phyloP scores from a whole-genome alignment of 129 eudicot species.

The Logfia minima region DNA sequence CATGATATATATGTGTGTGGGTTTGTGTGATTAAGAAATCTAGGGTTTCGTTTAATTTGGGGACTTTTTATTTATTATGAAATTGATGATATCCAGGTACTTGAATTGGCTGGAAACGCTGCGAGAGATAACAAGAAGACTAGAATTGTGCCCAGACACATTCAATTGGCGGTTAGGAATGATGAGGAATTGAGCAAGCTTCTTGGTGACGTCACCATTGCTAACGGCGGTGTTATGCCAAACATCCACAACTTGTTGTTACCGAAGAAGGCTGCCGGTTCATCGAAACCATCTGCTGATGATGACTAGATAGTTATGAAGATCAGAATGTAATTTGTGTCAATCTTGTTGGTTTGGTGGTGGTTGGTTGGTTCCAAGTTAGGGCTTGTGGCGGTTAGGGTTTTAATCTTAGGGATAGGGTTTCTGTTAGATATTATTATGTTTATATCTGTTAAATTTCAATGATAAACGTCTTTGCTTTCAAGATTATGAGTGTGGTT shows the following conservation, averaged over 20 bases:
- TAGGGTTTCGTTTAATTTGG: not conserved
- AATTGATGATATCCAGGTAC: constrained; percentile 15
- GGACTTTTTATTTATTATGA: not conserved
- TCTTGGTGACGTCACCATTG: constrained; percentile 44
- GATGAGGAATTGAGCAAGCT: constrained; percentile 45
- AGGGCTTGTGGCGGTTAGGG: too few species aligned
- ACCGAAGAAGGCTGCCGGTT: constrained; percentile 41
- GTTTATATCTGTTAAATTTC: constrained; percentile 17
- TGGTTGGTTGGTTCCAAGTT: not conserved
- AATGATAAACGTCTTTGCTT: not conserved
- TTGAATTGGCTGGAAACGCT: constrained; percentile 44
- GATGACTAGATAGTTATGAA: constrained; percentile 25
- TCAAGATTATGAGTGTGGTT: not conserved
- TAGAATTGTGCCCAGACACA: constrained; percentile 42
- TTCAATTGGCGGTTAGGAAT: constrained; percentile 45
- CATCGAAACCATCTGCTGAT: constrained; percentile 35
- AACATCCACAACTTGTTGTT: constrained; percentile 41
- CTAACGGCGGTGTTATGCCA: constrained; percentile 45
- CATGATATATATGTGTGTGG: not conserved
- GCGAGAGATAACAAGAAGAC: constrained; percentile 44
- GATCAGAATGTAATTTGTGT: not conserved
- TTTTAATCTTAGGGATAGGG: not conserved
- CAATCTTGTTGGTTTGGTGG: not conserved
- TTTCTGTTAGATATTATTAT: constrained; percentile 12
- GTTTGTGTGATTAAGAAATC: not conserved